Percentiles rank a stretch among this genome's conserved stretches.
phyloP scores from a whole-genome alignment of 2,329 filamentous ascomycete genomes.

The Herpomyces periplanetae region DNA sequence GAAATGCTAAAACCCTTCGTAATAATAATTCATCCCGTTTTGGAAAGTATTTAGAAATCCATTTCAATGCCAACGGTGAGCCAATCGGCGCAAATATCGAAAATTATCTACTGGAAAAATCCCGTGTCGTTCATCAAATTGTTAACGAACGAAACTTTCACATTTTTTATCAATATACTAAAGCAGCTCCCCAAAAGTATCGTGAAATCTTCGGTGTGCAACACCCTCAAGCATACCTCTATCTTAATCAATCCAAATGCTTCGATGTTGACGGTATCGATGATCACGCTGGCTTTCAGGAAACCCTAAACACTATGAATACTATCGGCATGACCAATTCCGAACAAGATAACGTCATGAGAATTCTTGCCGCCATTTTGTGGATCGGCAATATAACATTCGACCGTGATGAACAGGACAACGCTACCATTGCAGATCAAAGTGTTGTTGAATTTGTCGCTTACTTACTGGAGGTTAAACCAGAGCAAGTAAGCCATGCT shows the following conservation, averaged over 20 bases:
- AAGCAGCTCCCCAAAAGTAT: conserved; percentile 57
- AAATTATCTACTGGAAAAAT: conserved; percentile 86
- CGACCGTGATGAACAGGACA: conserved; percentile 49
- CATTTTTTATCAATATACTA: conserved; percentile 97
- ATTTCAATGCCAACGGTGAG: conserved; percentile 69
- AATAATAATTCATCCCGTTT: conserved; percentile 98
- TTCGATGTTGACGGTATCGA: conserved; percentile 79
- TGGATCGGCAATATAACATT: conserved; percentile 91
- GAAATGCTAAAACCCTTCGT: conserved; percentile 81
- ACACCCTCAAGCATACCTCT: conserved; percentile 60
- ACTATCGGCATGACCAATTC: conserved; percentile 53
- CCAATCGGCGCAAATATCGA: conserved; percentile 89
- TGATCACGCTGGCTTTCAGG: conserved; percentile 49
- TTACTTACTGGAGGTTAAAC: conserved; percentile 58
- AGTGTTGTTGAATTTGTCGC: conserved; percentile 80
- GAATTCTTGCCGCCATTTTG: conserved; percentile 57
- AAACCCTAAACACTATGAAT: conserved; percentile 75
- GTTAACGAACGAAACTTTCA: conserved; percentile 88
- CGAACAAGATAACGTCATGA: conserved; percentile 86
- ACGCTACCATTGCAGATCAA: conserved; percentile 49
- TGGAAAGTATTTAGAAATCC: conserved; percentile 86
- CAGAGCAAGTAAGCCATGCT: conserved; percentile 38
- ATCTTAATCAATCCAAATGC: conserved; percentile 77
- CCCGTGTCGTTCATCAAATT: conserved; percentile 76
- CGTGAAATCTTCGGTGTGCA: conserved; percentile 64